A percentile compares a stretch with the other conserved stretches of the same genome.
Conservation (phyloP, 2,329 filamentous ascomycete genomes). For the Aspergillus eucalypticola region DNA sequence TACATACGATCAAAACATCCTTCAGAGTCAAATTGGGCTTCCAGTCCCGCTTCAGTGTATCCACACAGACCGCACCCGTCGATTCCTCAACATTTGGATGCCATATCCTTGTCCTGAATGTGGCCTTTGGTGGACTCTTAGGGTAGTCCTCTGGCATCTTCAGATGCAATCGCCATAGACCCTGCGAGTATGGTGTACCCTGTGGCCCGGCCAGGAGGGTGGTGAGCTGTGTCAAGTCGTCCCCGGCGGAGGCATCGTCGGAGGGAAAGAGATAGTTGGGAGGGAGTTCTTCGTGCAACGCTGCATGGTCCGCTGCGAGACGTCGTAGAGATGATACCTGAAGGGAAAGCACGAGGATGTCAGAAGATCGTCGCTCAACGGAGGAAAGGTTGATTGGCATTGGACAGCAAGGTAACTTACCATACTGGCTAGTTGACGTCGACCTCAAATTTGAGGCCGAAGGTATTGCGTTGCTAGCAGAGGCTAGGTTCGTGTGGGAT, state of each 20-base stretch:
- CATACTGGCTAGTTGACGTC: not conserved
- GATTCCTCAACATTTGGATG: slow-evolving; percentile 65
- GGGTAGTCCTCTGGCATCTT: slow-evolving; percentile 61
- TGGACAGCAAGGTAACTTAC: not conserved
- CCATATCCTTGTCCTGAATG: slow-evolving; percentile 63
- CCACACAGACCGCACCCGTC: slow-evolving; percentile 64
- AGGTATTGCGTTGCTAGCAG: not conserved
- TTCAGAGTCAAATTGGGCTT: slow-evolving; percentile 57
- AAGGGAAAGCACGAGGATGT: not conserved
- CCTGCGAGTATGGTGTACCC: slow-evolving; percentile 60
- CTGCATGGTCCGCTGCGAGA: slow-evolving; percentile 60
- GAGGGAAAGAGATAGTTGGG: slow-evolving; percentile 63
- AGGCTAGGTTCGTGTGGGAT: not conserved
- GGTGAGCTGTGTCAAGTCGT: slow-evolving; percentile 60
- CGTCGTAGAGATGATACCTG: slow-evolving; percentile 53
- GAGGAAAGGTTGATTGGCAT: not conserved
- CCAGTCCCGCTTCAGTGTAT: slow-evolving; percentile 67
- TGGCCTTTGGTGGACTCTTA: slow-evolving; percentile 54
- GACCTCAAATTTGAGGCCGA: not conserved
- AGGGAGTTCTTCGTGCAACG: slow-evolving; percentile 58
- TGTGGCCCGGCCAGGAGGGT: slow-evolving; percentile 61
- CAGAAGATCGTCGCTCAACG: not conserved
- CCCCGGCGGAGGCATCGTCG: slow-evolving; percentile 36
- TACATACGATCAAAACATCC: slow-evolving; percentile 56
- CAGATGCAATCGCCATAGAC: slow-evolving; percentile 61